Evolutionary conservation across 148 eudicot genomes (phyloP).

Genomic region (Arbutus unedo): DNA sequence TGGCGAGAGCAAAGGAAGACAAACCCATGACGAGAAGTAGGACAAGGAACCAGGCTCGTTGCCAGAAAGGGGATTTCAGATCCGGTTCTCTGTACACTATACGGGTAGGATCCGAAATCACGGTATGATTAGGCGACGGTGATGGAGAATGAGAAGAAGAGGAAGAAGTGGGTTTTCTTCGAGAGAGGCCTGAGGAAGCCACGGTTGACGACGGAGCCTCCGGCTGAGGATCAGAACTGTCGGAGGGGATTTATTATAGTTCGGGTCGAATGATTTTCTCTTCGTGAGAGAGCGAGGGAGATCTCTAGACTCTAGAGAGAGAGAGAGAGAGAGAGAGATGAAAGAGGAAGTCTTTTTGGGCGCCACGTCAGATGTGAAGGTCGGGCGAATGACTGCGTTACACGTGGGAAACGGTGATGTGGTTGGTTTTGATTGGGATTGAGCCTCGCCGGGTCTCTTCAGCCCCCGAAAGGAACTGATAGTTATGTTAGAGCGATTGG

Average conservation of each 20-base stretch:
- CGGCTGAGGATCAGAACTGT: slow-evolving; percentile 7
- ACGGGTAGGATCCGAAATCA: slow-evolving; percentile 33
- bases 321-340: background rate
- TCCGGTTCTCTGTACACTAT: slow-evolving; percentile 49
- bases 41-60: slow-evolving; percentile 64
- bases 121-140: slow-evolving; percentile 21
- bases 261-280: background rate
- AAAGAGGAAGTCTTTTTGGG: background rate
- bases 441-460: no score
- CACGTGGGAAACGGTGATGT: background rate
- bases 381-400: background rate
- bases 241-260: background rate
- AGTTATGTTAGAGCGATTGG: no score
- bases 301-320: background rate
- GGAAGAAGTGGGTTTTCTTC: slow-evolving; percentile 43
- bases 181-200: slow-evolving; percentile 70
- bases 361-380: background rate
- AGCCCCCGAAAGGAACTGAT: no score
- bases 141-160: slow-evolving; percentile 28
- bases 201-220: slow-evolving; percentile 39
- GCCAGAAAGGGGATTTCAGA: slow-evolving; percentile 62
- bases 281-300: background rate
- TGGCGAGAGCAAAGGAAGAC: slow-evolving; percentile 59
- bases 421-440: background rate
- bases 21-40: slow-evolving; percentile 63